Evolutionary conservation across 495 filamentous ascomycete species (phyloP).

Genomic region (Talaromyces adpressus): DNA sequence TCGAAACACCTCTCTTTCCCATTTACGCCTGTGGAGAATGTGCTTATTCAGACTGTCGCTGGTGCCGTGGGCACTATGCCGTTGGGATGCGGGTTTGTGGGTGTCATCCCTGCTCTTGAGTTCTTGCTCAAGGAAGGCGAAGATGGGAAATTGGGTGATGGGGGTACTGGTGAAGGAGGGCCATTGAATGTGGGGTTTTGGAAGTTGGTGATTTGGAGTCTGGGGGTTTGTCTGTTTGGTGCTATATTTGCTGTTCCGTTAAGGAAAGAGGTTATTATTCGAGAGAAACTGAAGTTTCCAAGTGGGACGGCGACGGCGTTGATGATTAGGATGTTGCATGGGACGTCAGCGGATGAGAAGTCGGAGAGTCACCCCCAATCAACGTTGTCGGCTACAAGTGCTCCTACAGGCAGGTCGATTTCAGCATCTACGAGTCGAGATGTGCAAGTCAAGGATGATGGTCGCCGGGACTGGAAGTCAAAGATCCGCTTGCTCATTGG

Average conservation of each 20-base stretch:
- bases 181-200: constrained; percentile 63
- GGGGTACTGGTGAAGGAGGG: constrained; percentile 56
- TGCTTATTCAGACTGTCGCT: constrained; percentile 93
- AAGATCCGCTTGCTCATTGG: constrained; percentile 54
- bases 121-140: constrained; percentile 72
- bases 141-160: constrained; percentile 40
- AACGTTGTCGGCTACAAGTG: neutral
- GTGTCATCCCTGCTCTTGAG: constrained; percentile 85
- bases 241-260: constrained; percentile 92
- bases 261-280: constrained; percentile 80
- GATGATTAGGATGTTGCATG: constrained; percentile 84
- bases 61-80: constrained; percentile 97
- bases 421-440: constrained; percentile 5
- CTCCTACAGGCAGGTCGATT: constrained; percentile 1
- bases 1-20: constrained; percentile 63
- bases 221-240: constrained; percentile 91
- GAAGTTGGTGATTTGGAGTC: constrained; percentile 78
- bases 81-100: constrained; percentile 90
- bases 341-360: constrained; percentile 25
- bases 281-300: constrained; percentile 88
- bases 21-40: constrained; percentile 94
- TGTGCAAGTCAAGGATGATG: constrained; percentile 20
- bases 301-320: constrained; percentile 92
- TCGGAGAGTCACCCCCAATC: constrained; percentile 10
- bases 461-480: constrained; percentile 51